Percentiles rank a stretch among this genome's conserved stretches.
Evolutionary conservation across 2,329 filamentous ascomycete genomes (phyloP).

Genomic region (Ceratocystis ficicola): DNA sequence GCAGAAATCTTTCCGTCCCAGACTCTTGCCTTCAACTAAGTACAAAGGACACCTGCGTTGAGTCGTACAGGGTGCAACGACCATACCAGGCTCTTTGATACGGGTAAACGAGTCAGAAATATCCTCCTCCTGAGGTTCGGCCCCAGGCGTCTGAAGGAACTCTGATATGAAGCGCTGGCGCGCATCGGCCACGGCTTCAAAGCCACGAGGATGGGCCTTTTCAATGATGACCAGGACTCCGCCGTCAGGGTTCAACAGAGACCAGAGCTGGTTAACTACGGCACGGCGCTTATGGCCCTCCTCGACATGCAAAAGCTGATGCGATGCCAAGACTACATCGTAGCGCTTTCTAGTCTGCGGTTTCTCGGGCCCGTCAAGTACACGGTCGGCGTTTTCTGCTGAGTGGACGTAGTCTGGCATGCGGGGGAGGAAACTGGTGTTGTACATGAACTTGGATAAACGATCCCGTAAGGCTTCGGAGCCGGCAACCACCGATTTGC

Average conservation of each 20-base stretch:
- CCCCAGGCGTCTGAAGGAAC: constrained; percentile 46
- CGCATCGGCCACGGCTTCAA: constrained; percentile 80
- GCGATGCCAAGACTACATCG: constrained; percentile 81
- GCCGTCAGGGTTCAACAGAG: constrained; percentile 66
- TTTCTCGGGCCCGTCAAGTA: constrained; percentile 45
- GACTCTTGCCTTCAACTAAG: constrained; percentile 51
- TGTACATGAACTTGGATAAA: constrained; percentile 62
- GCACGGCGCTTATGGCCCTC: constrained; percentile 67
- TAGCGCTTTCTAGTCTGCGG: constrained; percentile 60
- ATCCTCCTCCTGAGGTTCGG: constrained; percentile 28
- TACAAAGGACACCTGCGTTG: constrained; percentile 88
- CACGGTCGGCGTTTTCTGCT: constrained; percentile 44
- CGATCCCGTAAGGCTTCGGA: constrained; percentile 64
- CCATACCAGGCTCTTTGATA: constrained; percentile 48
- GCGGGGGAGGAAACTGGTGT: constrained; percentile 84
- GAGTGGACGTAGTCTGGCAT: constrained; percentile 75
- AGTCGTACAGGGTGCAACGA: constrained; percentile 73
- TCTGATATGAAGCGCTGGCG: constrained; percentile 65
- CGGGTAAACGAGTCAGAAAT: constrained; percentile 27
- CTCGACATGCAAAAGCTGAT: constrained; percentile 63
- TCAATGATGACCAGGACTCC: constrained; percentile 80
- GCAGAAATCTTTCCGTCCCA: constrained; percentile 78
- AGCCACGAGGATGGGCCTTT: constrained; percentile 82
- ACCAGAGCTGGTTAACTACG: constrained; percentile 81
- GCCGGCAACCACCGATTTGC: constrained; percentile 68